Evolutionary conservation across 106 monocot species (phyloP).

Genomic region (Triglochin maritima): DNA sequence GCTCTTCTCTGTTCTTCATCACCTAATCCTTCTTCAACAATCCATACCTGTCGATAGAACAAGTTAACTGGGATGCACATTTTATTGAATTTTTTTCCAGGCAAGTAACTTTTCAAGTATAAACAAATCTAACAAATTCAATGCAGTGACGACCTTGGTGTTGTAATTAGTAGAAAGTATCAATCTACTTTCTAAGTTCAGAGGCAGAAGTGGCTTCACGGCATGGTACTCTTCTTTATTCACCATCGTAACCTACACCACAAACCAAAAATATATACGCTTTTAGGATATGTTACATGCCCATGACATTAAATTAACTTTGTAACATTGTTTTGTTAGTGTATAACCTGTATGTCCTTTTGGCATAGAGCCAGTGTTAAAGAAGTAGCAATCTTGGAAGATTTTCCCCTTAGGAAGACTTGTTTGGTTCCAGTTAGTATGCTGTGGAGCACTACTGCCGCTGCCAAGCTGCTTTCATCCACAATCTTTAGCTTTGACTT

Average conservation of each 20-base stretch:
- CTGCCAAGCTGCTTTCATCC: slow-evolving; percentile 82
- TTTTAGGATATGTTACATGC: background rate
- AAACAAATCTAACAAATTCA: background rate
- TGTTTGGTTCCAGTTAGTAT: slow-evolving; percentile 55
- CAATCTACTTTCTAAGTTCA: slow-evolving; percentile 12
- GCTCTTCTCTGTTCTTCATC: slow-evolving; percentile 38
- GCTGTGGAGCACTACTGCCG: slow-evolving; percentile 56
- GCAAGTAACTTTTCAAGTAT: background rate
- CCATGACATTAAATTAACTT: background rate
- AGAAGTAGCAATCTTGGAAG: slow-evolving; percentile 44
- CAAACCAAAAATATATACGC: too few relatives aligned
- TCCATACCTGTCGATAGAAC: slow-evolving; percentile 27
- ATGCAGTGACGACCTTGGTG: slow-evolving; percentile 29
- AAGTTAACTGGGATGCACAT: too few relatives aligned
- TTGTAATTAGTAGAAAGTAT: slow-evolving; percentile 27
- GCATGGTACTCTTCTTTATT: too few relatives aligned
- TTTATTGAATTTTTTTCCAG: background rate
- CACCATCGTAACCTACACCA: too few relatives aligned
- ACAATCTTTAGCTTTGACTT: slow-evolving; percentile 65
- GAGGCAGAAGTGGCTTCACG: too few relatives aligned
- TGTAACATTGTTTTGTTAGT: background rate
- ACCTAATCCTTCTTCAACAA: slow-evolving; percentile 43
- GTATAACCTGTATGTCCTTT: slow-evolving; percentile 45
- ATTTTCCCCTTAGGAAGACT: slow-evolving; percentile 44
- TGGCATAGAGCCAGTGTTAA: slow-evolving; percentile 38